Conservation (phyloP, 257 asterid genomes). For the Fraxinus quadrangulata region DNA sequence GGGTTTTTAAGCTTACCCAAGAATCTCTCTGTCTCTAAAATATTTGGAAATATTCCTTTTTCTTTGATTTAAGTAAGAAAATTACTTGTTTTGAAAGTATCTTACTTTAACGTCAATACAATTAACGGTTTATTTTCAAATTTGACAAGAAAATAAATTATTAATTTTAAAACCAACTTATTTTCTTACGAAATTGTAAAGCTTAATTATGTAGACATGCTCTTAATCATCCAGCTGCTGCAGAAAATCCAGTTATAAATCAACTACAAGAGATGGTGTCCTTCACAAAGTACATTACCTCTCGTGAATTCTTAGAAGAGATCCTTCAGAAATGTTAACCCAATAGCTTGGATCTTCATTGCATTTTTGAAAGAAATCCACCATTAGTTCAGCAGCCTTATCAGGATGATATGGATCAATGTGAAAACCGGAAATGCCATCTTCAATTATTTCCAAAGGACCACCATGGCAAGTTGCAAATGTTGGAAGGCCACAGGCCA, state of each 20-base stretch:
- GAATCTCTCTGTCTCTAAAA: neutral
- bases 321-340: conserved; percentile 61
- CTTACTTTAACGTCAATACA: neutral
- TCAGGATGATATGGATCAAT: conserved; percentile 94
- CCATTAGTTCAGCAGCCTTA: conserved; percentile 60
- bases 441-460: conserved; percentile 89
- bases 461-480: conserved; percentile 96
- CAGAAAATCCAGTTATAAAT: neutral
- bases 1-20: neutral
- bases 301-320: conserved; percentile 60
- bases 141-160: neutral
- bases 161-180: no score
- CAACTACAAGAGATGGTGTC: neutral
- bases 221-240: neutral
- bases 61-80: neutral
- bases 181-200: no score
- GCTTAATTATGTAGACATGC: neutral
- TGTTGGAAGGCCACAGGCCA: conserved; percentile 93
- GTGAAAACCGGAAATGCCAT: conserved; percentile 83
- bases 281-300: conserved; percentile 42
- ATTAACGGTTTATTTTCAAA: no score
- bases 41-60: neutral
- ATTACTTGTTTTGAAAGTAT: neutral
- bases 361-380: conserved; percentile 70
- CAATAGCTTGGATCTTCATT: conserved; percentile 66